phyloP scores from a whole-genome alignment of 176 grass and related monocot genomes.

The Saccharum officinarum region DNA sequence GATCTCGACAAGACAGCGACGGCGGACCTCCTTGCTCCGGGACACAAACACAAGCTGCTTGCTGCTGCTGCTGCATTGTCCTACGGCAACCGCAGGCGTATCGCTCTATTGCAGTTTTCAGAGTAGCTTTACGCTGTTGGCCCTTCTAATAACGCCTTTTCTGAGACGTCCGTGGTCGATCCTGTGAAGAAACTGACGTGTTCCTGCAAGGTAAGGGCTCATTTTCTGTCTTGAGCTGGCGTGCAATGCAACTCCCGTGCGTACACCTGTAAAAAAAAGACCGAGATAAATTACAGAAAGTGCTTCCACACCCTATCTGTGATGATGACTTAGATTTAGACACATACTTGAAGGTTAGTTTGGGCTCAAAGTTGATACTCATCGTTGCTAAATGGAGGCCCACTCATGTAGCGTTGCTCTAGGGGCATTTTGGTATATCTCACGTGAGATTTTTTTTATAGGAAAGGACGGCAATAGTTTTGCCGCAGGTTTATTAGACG shows the following conservation, averaged over 20 bases:
- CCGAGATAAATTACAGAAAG: too few species aligned
- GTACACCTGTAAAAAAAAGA: too few species aligned
- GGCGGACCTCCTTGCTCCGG: background rate
- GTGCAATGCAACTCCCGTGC: background rate
- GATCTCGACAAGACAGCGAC: constrained; percentile 5
- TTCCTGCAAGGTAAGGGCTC: background rate
- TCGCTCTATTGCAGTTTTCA: background rate
- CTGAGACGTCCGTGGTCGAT: background rate
- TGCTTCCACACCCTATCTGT: too few species aligned
- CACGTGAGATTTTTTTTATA: too few species aligned
- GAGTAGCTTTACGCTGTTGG: background rate
- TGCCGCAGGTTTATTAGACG: too few species aligned
- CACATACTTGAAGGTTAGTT: too few species aligned
- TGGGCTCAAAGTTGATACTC: too few species aligned
- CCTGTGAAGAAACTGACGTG: background rate
- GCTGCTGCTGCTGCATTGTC: background rate
- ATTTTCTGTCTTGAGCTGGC: background rate
- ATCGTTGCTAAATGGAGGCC: too few species aligned
- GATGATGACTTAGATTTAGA: too few species aligned
- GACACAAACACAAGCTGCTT: background rate
- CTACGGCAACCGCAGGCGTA: background rate
- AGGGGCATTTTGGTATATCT: too few species aligned
- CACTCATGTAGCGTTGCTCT: too few species aligned
- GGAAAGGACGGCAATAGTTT: too few species aligned
- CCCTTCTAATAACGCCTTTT: background rate